These are phyloP conservation scores for Fusarium sp. DNA, from an alignment of 2,329 filamentous ascomycete species.

Conservation along the genomic window DNA sequence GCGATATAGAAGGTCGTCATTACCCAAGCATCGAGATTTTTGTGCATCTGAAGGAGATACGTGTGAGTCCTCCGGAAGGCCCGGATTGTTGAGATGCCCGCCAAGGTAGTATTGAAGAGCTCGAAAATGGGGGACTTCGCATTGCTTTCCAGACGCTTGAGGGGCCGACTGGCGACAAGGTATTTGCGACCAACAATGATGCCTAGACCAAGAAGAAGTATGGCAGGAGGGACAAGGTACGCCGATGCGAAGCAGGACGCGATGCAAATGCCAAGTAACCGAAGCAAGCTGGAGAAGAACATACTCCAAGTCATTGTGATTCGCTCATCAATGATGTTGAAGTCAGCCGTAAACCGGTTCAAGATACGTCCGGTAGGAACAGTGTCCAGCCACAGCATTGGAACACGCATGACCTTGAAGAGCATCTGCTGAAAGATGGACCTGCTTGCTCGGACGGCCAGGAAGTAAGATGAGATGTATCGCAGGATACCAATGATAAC, in stretches of 20 bases:
- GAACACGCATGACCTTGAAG: slow-evolving; percentile 74
- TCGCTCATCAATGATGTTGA: slow-evolving; percentile 76
- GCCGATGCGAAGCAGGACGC: slow-evolving; percentile 76
- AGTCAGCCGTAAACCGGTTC: slow-evolving; percentile 82
- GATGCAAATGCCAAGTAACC: slow-evolving; percentile 72
- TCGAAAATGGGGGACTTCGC: slow-evolving; percentile 83
- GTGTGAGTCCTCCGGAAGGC: slow-evolving; percentile 75
- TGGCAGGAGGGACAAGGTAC: slow-evolving; percentile 70
- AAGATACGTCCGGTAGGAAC: slow-evolving; percentile 80
- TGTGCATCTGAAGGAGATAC: slow-evolving; percentile 77
- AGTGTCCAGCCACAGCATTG: slow-evolving; percentile 82
- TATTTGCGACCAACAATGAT: slow-evolving; percentile 69
- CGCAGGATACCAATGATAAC: slow-evolving; percentile 69
- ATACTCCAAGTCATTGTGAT: slow-evolving; percentile 72
- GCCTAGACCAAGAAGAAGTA: slow-evolving; percentile 67
- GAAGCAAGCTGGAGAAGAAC: slow-evolving; percentile 67
- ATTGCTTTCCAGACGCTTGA: slow-evolving; percentile 80
- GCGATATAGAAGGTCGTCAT: slow-evolving; percentile 75
- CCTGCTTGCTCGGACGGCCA: slow-evolving; percentile 74
- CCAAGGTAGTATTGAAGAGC: slow-evolving; percentile 77
- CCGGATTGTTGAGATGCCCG: slow-evolving; percentile 78
- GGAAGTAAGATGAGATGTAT: slow-evolving; percentile 71
- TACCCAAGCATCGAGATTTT: slow-evolving; percentile 73
- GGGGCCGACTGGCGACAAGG: slow-evolving; percentile 74
- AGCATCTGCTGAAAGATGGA: slow-evolving; percentile 74